These are phyloP conservation scores for Puccinia novopanici DNA, from an alignment of 1,284 basidiomycete species.

Conservation along the genomic window DNA sequence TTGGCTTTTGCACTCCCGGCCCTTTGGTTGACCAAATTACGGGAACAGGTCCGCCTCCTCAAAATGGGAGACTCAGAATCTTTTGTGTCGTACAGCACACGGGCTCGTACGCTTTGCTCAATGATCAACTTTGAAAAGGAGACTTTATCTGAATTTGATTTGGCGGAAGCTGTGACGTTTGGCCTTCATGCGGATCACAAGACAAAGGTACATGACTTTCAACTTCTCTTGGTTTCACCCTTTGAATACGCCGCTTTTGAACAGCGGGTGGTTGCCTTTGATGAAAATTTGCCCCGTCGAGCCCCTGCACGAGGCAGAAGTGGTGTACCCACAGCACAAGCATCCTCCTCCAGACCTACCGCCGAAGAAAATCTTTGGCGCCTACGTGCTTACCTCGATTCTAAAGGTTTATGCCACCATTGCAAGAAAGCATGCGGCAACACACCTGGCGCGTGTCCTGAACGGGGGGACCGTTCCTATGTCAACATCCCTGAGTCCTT, in stretches of 20 bases:
- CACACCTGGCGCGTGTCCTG: too few relatives aligned
- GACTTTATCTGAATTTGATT: neutral
- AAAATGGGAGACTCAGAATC: neutral
- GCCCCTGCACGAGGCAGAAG: neutral
- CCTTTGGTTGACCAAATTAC: too few relatives aligned
- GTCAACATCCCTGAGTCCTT: neutral
- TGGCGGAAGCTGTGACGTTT: neutral
- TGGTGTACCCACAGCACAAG: too few relatives aligned
- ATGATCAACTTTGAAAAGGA: neutral
- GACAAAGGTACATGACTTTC: neutral
- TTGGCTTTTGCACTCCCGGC: too few relatives aligned
- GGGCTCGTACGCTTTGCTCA: neutral
- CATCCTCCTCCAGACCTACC: too few relatives aligned
- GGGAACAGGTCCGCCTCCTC: too few relatives aligned
- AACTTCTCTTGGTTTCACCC: neutral
- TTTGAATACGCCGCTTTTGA: neutral
- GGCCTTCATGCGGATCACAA: neutral
- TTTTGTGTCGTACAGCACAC: neutral
- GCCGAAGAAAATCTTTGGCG: too few relatives aligned
- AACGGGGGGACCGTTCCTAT: too few relatives aligned
- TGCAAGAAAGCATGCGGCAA: too few relatives aligned
- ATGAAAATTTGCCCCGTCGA: too few relatives aligned
- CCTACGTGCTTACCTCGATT: too few relatives aligned
- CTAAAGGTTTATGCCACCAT: too few relatives aligned
- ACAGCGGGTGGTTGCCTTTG: neutral